Percentiles rank a stretch among this genome's conserved stretches.
Evolutionary conservation across 2,329 filamentous ascomycete genomes (phyloP).

Genomic region (Cladobotryum protrusum): DNA sequence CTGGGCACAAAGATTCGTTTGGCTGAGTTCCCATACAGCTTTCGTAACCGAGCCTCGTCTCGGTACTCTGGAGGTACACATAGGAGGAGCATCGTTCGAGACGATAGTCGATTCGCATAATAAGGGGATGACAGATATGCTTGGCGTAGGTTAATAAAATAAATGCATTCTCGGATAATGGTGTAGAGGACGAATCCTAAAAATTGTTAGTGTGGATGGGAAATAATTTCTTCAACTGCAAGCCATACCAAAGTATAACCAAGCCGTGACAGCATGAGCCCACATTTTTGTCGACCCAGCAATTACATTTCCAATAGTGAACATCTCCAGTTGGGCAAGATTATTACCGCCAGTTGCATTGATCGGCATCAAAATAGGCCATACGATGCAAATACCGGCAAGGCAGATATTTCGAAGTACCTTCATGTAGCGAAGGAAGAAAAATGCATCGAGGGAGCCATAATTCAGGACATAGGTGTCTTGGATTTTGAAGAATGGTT

Average conservation of each 20-base stretch:
- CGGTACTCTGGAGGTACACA: conserved; percentile 76
- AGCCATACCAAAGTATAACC: conserved; percentile 58
- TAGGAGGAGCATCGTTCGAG: conserved; percentile 82
- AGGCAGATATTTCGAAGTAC: conserved; percentile 78
- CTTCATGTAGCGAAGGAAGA: conserved; percentile 68
- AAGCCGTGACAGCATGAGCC: conserved; percentile 74
- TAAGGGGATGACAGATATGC: conserved; percentile 82
- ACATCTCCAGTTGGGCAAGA: conserved; percentile 62
- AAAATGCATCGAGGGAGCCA: conserved; percentile 85
- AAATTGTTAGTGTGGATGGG: not conserved
- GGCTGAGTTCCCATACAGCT: conserved; percentile 76
- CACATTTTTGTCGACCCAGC: conserved; percentile 57
- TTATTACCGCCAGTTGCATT: conserved; percentile 73
- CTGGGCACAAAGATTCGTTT: conserved; percentile 79
- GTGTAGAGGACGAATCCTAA: conserved; percentile 80
- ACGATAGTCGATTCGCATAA: conserved; percentile 80
- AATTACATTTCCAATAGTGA: conserved; percentile 76
- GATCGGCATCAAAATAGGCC: conserved; percentile 79
- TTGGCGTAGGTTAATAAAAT: conserved; percentile 87
- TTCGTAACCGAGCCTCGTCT: conserved; percentile 67
- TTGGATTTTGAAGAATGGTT: conserved; percentile 57
- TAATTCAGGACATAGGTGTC: conserved; percentile 83
- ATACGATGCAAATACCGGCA: conserved; percentile 76
- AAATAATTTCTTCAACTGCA: not conserved
- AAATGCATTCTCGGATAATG: conserved; percentile 81